These are phyloP conservation scores for Dothiorella sarmentorum DNA, from an alignment of 2,329 filamentous ascomycete species.

Conservation along the genomic window DNA sequence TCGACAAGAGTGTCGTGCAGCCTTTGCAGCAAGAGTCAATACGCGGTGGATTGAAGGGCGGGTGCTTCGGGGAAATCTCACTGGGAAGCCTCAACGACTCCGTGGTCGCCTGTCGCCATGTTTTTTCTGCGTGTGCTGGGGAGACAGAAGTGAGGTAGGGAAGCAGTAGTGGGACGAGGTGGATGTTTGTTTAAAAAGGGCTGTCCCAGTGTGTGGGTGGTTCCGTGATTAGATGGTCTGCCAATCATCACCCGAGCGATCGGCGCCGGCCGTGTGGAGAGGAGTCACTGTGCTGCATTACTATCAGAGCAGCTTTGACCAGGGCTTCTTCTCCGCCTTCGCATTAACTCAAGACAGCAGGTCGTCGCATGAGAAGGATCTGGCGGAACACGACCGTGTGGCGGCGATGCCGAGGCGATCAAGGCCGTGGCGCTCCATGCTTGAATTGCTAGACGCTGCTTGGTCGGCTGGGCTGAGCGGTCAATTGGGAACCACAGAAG, in stretches of 20 bases:
- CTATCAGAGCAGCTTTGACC: not conserved
- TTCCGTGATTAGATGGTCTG: not conserved
- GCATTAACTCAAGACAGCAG: not conserved
- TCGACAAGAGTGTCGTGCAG: conserved; percentile 5
- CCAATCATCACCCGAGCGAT: conserved; percentile 15
- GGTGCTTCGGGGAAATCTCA: not conserved
- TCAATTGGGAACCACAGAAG: not conserved
- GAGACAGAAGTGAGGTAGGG: not conserved
- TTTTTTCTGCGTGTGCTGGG: not conserved
- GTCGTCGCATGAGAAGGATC: not conserved
- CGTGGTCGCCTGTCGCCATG: conserved; percentile 16
- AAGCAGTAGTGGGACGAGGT: no score
- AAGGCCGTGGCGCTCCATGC: not conserved
- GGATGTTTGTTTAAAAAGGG: not conserved
- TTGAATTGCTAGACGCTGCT: conserved; percentile 12
- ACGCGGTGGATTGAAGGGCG: not conserved
- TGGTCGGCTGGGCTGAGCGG: not conserved
- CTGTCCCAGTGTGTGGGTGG: not conserved
- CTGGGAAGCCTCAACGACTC: conserved; percentile 9
- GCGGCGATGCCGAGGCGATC: not conserved
- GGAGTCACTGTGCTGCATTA: not conserved
- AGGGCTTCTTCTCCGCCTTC: not conserved
- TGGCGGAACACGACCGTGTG: not conserved
- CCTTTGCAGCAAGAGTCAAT: not conserved
- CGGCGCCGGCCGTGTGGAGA: conserved; percentile 3